Percentiles rank a stretch among this genome's conserved stretches.
Conservation (phyloP, 129 eudicot species). For the Saussurea involucrata region DNA sequence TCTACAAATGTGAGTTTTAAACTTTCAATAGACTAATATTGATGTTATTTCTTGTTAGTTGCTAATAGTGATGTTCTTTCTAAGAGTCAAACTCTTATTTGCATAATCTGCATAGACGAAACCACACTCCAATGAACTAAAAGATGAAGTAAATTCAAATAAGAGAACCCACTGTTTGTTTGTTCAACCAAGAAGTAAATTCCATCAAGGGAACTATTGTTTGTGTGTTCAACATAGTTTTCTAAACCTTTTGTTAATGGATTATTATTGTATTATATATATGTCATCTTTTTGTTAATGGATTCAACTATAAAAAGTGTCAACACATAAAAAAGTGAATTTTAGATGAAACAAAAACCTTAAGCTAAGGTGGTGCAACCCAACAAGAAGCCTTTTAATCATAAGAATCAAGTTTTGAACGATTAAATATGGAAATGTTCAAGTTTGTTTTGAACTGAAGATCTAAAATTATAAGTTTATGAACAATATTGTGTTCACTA, state of each 20-base stretch:
- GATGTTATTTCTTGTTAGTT: neutral
- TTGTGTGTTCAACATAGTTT: too few relatives aligned
- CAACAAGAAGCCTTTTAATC: too few relatives aligned
- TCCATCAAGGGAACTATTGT: too few relatives aligned
- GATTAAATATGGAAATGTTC: neutral
- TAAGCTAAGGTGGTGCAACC: neutral
- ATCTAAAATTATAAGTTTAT: neutral
- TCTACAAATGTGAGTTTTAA: too few relatives aligned
- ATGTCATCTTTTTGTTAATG: too few relatives aligned
- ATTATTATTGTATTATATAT: too few relatives aligned
- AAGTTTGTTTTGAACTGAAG: neutral
- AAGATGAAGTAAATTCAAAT: too few relatives aligned
- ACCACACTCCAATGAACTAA: neutral
- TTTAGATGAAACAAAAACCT: neutral
- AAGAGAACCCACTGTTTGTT: too few relatives aligned
- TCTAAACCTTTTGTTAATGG: neutral
- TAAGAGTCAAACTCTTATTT: neutral
- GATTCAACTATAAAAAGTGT: neutral
- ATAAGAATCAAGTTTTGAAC: neutral
- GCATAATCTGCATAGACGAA: too few relatives aligned
- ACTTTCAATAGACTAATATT: too few relatives aligned
- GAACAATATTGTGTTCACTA: neutral
- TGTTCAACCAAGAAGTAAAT: neutral
- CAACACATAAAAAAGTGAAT: neutral
- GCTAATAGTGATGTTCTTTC: too few relatives aligned